A percentile compares a stretch with the other conserved stretches of the same genome.
phyloP scores from a whole-genome alignment of 805 yeast genomes.

The Wickerhamiella spandovensis region DNA sequence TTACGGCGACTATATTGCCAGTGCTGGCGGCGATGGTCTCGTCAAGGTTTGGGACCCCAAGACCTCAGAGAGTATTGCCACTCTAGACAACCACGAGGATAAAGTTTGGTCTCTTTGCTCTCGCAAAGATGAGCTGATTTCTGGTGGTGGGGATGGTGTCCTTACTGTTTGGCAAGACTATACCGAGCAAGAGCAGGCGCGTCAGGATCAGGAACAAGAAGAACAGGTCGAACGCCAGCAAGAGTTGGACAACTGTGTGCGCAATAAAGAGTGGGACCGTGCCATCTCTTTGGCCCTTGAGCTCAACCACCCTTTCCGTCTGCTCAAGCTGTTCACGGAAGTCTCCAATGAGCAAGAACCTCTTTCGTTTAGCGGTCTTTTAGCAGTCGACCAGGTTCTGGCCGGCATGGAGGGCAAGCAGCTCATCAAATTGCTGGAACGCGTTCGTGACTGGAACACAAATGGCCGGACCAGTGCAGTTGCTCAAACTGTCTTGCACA shows the following conservation, averaged over 20 bases:
- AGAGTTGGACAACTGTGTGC: slow-evolving; percentile 59
- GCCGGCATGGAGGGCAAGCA: slow-evolving; percentile 45
- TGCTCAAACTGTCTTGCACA: slow-evolving; percentile 64
- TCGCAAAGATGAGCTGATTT: slow-evolving; percentile 45
- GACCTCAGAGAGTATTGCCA: slow-evolving; percentile 64
- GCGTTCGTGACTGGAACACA: slow-evolving; percentile 91
- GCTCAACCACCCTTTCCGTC: slow-evolving; percentile 78
- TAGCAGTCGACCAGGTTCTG: slow-evolving; percentile 52
- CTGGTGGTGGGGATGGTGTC: slow-evolving; percentile 94
- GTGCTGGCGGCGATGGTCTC: slow-evolving; percentile 90
- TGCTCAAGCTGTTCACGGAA: slow-evolving; percentile 61
- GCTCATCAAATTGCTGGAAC: slow-evolving; percentile 46
- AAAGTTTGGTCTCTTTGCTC: slow-evolving; percentile 84
- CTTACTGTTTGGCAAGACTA: slow-evolving; percentile 81
- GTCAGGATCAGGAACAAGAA: slow-evolving; percentile 37
- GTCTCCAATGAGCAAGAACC: slow-evolving; percentile 35
- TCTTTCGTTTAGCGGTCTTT: slow-evolving; percentile 41
- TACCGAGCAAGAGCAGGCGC: slow-evolving; percentile 54
- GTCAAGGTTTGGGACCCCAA: slow-evolving; percentile 79
- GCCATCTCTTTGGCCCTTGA: slow-evolving; percentile 80
- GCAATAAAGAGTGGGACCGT: slow-evolving; percentile 66
- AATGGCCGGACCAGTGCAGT: slow-evolving; percentile 67
- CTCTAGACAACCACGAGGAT: slow-evolving; percentile 83
- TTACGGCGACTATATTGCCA: slow-evolving; percentile 40
- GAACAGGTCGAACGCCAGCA: slow-evolving; percentile 81